A percentile compares a stretch with the other conserved stretches of the same genome.
Evolutionary conservation across 352 stramenopile genomes (phyloP).

Genomic region (Phytophthora nicotianae): DNA sequence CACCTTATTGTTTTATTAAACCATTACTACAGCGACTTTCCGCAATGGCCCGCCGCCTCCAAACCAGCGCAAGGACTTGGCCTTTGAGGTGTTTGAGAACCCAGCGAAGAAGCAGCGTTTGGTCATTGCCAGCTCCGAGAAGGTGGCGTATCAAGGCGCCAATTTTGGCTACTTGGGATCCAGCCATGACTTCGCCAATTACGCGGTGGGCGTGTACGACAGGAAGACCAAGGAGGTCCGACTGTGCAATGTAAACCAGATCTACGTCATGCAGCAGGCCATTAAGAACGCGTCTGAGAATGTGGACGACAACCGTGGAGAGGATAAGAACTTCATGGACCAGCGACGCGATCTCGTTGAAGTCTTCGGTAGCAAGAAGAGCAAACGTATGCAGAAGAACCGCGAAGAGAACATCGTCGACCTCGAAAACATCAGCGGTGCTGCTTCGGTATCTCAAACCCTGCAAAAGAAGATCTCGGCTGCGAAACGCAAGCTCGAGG

Average conservation of each 20-base stretch:
- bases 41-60: slow-evolving; percentile 75
- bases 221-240: slow-evolving; percentile 75
- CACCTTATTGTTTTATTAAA: background rate
- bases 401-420: slow-evolving; percentile 86
- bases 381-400: slow-evolving; percentile 83
- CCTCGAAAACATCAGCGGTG: slow-evolving; percentile 76
- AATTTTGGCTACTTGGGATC: slow-evolving; percentile 86
- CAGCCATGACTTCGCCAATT: slow-evolving; percentile 72
- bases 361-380: slow-evolving; percentile 85
- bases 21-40: slow-evolving; percentile 61
- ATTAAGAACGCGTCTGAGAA: slow-evolving; percentile 76
- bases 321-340: slow-evolving; percentile 69
- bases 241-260: slow-evolving; percentile 78
- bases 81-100: slow-evolving; percentile 86
- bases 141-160: slow-evolving; percentile 82
- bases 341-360: slow-evolving; percentile 77
- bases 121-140: slow-evolving; percentile 77
- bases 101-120: slow-evolving; percentile 79
- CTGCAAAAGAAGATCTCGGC: slow-evolving; percentile 80
- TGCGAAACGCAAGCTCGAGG: slow-evolving; percentile 52
- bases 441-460: slow-evolving; percentile 65
- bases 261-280: slow-evolving; percentile 89
- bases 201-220: slow-evolving; percentile 80
- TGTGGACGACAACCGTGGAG: slow-evolving; percentile 65
- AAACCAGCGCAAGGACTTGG: slow-evolving; percentile 59